These are phyloP conservation scores for Turritis glabra DNA, from an alignment of 345 rosid genomes.

Conservation along the genomic window DNA sequence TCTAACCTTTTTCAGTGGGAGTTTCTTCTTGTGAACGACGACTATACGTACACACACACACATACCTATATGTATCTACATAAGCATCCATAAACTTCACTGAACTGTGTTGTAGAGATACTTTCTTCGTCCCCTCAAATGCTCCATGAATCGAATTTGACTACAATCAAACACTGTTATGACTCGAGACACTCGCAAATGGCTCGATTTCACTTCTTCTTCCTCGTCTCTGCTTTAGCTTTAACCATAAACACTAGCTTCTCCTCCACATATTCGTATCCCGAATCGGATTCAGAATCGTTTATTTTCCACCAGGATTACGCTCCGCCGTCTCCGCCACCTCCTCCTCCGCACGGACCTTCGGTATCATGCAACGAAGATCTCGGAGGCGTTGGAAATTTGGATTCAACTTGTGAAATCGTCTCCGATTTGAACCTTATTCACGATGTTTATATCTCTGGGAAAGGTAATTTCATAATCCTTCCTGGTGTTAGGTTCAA, in stretches of 20 bases:
- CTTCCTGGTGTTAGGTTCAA: conserved; percentile 64
- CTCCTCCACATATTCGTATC: conserved; percentile 19
- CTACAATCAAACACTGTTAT: conserved; percentile 39
- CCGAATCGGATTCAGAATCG: conserved; percentile 46
- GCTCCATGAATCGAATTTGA: neutral
- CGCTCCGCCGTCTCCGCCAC: conserved; percentile 95
- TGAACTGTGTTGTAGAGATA: neutral
- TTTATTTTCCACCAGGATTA: conserved; percentile 75
- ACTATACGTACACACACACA: neutral
- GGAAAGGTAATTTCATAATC: conserved; percentile 73
- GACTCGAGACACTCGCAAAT: conserved; percentile 51
- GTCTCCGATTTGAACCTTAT: conserved; percentile 81
- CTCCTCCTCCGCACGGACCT: conserved; percentile 91
- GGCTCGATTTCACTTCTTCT: conserved; percentile 52
- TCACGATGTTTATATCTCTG: conserved; percentile 71
- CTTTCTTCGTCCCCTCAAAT: neutral
- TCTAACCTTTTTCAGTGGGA: neutral
- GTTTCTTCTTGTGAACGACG: neutral
- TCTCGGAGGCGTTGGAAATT: conserved; percentile 77
- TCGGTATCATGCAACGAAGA: conserved; percentile 82
- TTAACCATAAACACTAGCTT: conserved; percentile 37
- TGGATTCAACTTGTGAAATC: conserved; percentile 84
- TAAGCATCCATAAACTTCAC: neutral
- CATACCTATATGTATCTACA: too few relatives aligned
- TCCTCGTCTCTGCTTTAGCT: conserved; percentile 33